Base-by-base conservation (phyloP, 148 eudicot species). In the Silene uniflora region DNA sequence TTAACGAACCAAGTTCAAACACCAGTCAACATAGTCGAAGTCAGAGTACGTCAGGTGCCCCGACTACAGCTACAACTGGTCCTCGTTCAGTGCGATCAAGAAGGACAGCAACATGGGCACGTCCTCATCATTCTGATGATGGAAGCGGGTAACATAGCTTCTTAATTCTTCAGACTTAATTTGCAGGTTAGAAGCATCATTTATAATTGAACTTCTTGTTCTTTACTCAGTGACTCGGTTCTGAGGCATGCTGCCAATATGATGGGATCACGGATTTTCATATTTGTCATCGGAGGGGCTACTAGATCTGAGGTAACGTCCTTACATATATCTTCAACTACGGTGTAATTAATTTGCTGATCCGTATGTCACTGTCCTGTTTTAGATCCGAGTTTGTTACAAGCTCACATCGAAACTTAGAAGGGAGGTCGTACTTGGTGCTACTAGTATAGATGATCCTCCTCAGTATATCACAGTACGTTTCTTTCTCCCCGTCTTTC, bases 71-170 rank as follows among this genome's bases (percentile, higher is more conserved):
- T 23, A 2, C 75, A 68, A 73, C 76, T 65, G 84, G 76, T 71
- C 93, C 99, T 62, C 88, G 83, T 78, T 96, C 99, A 67, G 81
- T 91, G 89, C 87, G 99, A 84, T 96, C 99, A 73, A 86, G 94
- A 73, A 81, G 99, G 79, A 96, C 99, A 22, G 90, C 99, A 46
- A 89, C 89, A 9, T 96, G 97, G 98, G 99, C 97, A 29, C 82
- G 81, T 52, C 84, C 91, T 67, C 89, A 84, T 64, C 76, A 75
- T 72, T 91, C 97, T 81, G 99, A 89, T 70, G 99, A 96, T 52
- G 98, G 98, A 77, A 83, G 87, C 72, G 86, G 95, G 99, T 96
- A 86, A 49, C 16, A 10, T 49, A 6, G 24, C 44, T 74, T 21
- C 46, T 47, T 35, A 24, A 24, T 56, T 64, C 69, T 76, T 24